Evolutionary conservation across 2,329 filamentous ascomycete species (phyloP).

Genomic region (Colletotrichum musae): DNA sequence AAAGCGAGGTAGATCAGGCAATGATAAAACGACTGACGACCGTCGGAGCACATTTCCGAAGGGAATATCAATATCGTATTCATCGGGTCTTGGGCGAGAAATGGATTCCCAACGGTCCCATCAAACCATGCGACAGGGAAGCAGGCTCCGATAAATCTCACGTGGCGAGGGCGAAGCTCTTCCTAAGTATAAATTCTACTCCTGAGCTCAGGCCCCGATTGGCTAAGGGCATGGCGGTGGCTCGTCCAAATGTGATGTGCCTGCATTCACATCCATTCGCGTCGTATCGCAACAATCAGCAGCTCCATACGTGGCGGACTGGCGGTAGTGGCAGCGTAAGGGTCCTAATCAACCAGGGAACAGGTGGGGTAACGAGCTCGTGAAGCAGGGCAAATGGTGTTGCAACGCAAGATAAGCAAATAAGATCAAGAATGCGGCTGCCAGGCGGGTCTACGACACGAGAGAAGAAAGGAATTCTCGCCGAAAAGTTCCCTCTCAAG

Average conservation of each 20-base stretch:
- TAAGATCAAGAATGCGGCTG: background rate
- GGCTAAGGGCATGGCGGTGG: background rate
- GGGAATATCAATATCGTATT: fast-evolving
- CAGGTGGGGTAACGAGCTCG: background rate
- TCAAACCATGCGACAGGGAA: constrained; percentile 12
- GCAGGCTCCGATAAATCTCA: background rate
- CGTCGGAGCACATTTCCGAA: constrained; percentile 11
- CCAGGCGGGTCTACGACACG: background rate
- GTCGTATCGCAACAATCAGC: constrained; percentile 11
- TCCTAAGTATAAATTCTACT: background rate
- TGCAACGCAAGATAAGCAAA: constrained; percentile 10
- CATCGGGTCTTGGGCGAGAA: background rate
- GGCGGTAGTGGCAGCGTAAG: constrained; percentile 7
- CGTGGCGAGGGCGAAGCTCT: background rate
- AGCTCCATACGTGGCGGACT: constrained; percentile 26
- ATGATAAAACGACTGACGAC: background rate
- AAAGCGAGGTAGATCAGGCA: background rate
- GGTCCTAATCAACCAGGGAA: constrained; percentile 8
- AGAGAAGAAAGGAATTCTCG: background rate
- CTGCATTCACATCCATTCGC: constrained; percentile 12
- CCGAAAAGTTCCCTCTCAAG: constrained; percentile 14
- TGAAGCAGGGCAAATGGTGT: background rate
- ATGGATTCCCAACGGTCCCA: background rate
- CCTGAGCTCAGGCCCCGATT: background rate
- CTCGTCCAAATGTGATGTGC: background rate